Evolutionary conservation across 768 basidiomycete species (phyloP).

Genomic region (Trametes gibbosa): DNA sequence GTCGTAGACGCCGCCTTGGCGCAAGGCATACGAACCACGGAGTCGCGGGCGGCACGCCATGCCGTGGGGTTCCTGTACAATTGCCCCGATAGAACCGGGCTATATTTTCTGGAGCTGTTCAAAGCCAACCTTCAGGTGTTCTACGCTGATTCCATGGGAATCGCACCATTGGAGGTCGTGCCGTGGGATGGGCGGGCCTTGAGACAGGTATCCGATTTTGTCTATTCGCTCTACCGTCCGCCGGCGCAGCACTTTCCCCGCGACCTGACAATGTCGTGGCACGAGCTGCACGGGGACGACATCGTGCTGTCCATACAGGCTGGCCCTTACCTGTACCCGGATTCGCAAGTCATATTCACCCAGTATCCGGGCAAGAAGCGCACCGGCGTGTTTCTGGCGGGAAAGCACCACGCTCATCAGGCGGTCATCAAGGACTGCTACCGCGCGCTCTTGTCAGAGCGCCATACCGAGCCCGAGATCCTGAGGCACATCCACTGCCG

Average conservation of each 20-base stretch:
- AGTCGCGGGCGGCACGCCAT: background rate
- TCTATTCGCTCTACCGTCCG: background rate
- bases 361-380: background rate
- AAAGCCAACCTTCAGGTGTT: background rate
- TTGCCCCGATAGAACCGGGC: background rate
- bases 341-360: background rate
- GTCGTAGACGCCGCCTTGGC: background rate
- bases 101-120: background rate
- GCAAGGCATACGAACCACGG: no score
- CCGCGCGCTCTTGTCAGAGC: background rate
- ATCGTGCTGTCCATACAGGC: background rate
- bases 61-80: background rate
- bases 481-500: constrained; percentile 3
- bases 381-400: background rate
- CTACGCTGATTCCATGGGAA: background rate
- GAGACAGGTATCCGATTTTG: background rate
- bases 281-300: no score
- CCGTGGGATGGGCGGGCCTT: background rate
- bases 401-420: background rate
- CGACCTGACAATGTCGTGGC: background rate
- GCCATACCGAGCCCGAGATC: background rate
- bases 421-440: constrained; percentile 4
- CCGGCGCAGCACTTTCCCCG: background rate
- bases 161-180: background rate
- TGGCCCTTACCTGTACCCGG: background rate